Percentiles rank a stretch among this genome's conserved stretches.
Conservation (phyloP, 2,329 filamentous ascomycete species). For the Spiromastix sp. region DNA sequence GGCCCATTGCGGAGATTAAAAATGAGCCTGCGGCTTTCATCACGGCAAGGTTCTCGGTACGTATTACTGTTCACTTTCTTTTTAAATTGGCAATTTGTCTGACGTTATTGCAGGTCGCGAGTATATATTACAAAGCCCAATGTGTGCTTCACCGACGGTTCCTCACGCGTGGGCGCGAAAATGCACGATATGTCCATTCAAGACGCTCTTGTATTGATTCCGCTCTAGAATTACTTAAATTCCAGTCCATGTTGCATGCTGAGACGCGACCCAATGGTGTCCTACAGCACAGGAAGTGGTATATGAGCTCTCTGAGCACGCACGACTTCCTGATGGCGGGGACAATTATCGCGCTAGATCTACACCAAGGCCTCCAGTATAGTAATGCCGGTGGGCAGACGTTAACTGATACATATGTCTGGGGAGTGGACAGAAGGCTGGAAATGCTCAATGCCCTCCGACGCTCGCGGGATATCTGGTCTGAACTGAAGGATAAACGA, state of each 20-base stretch:
- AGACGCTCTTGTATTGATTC: constrained; percentile 77
- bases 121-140: constrained; percentile 79
- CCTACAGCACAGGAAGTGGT: constrained; percentile 64
- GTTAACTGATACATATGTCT: constrained; percentile 35
- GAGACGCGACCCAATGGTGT: constrained; percentile 65
- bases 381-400: constrained; percentile 22
- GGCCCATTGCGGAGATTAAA: constrained; percentile 61
- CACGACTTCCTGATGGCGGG: constrained; percentile 80
- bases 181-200: constrained; percentile 73
- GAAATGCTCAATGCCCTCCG: constrained; percentile 71
- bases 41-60: constrained; percentile 65
- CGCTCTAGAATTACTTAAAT: constrained; percentile 67
- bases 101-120: constrained; percentile 52
- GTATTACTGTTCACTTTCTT: constrained; percentile 4
- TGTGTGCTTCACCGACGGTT: constrained; percentile 86
- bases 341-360: constrained; percentile 73
- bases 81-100: neutral
- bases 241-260: constrained; percentile 63
- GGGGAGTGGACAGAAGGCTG: constrained; percentile 42
- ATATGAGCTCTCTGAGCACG: constrained; percentile 66
- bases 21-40: constrained; percentile 59
- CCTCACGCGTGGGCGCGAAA: constrained; percentile 64
- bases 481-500: constrained; percentile 61
- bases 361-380: constrained; percentile 53
- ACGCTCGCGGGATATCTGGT: constrained; percentile 68